phyloP scores from a whole-genome alignment of 2,329 filamentous ascomycete species.

The Epichloe brachyelytri region DNA sequence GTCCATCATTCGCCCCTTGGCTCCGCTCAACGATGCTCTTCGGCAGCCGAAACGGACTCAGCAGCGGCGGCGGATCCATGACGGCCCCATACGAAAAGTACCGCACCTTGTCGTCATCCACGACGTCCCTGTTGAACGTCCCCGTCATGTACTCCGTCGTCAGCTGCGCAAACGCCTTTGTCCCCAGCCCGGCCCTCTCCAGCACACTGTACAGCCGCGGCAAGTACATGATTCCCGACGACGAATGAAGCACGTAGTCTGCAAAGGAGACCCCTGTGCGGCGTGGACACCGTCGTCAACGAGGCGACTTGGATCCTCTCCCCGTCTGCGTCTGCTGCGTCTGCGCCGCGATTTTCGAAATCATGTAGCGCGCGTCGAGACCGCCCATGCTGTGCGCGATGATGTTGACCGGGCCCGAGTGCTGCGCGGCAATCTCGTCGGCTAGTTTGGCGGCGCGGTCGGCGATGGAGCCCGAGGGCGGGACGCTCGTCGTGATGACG shows the following conservation, averaged over 20 bases:
- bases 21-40: constrained; percentile 33
- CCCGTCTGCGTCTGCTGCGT: neutral
- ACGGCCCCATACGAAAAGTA: constrained; percentile 53
- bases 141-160: constrained; percentile 44
- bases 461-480: constrained; percentile 47
- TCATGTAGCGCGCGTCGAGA: constrained; percentile 53
- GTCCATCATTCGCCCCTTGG: constrained; percentile 51
- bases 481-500: constrained; percentile 49
- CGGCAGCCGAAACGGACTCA: constrained; percentile 48
- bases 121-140: constrained; percentile 45
- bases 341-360: constrained; percentile 26
- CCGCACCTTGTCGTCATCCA: constrained; percentile 36
- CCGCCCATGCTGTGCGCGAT: constrained; percentile 59
- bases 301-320: constrained; percentile 26
- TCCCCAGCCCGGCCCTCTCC: constrained; percentile 39
- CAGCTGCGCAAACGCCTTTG: constrained; percentile 47
- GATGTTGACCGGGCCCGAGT: constrained; percentile 50
- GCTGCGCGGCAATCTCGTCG: constrained; percentile 28
- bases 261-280: constrained; percentile 42
- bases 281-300: constrained; percentile 42
- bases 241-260: constrained; percentile 34
- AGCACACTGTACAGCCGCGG: constrained; percentile 43
- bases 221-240: constrained; percentile 28
- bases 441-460: constrained; percentile 45
- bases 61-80: constrained; percentile 37